These are phyloP conservation scores for Phytopythium chamaehyphon DNA, from an alignment of 352 stramenopile genomes.

Conservation along the genomic window DNA sequence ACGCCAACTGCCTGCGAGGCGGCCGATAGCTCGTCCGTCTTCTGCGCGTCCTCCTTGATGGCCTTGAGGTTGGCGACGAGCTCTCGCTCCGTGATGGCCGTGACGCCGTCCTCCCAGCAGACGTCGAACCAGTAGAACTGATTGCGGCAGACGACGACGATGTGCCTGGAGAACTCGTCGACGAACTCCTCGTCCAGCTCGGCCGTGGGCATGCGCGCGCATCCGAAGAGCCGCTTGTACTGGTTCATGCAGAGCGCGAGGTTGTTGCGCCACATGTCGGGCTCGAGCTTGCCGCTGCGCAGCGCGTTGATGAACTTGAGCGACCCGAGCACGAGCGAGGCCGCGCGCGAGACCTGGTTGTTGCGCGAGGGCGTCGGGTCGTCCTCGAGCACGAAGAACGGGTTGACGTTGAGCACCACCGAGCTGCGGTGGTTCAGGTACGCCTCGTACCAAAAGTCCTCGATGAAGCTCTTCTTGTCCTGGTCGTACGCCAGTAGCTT, in stretches of 20 bases:
- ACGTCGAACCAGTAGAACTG: slow-evolving; percentile 96
- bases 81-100: slow-evolving; percentile 89
- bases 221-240: slow-evolving; percentile 91
- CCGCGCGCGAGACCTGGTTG: slow-evolving; percentile 87
- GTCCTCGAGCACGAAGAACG: slow-evolving; percentile 94
- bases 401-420: slow-evolving; percentile 96
- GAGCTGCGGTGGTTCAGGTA: slow-evolving; percentile 92
- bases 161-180: slow-evolving; percentile 81
- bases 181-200: slow-evolving; percentile 79
- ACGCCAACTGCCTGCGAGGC: slow-evolving; percentile 81
- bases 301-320: slow-evolving; percentile 92
- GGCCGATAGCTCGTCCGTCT: slow-evolving; percentile 50
- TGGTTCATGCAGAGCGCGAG: slow-evolving; percentile 95
- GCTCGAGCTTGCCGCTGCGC: slow-evolving; percentile 86
- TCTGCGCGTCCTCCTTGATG: slow-evolving; percentile 84
- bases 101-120: slow-evolving; percentile 80
- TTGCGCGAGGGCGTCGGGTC: slow-evolving; percentile 86
- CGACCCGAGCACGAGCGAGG: slow-evolving; percentile 87
- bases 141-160: slow-evolving; percentile 92
- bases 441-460: slow-evolving; percentile 96
- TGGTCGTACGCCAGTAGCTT: slow-evolving; percentile 68
- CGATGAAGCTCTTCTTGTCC: slow-evolving; percentile 80
- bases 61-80: slow-evolving; percentile 89
- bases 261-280: slow-evolving; percentile 87
- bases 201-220: slow-evolving; percentile 75